A percentile compares a stretch with the other conserved stretches of the same genome.
phyloP scores from a whole-genome alignment of 1,139 yeast genomes.

The Pichia terricola region DNA sequence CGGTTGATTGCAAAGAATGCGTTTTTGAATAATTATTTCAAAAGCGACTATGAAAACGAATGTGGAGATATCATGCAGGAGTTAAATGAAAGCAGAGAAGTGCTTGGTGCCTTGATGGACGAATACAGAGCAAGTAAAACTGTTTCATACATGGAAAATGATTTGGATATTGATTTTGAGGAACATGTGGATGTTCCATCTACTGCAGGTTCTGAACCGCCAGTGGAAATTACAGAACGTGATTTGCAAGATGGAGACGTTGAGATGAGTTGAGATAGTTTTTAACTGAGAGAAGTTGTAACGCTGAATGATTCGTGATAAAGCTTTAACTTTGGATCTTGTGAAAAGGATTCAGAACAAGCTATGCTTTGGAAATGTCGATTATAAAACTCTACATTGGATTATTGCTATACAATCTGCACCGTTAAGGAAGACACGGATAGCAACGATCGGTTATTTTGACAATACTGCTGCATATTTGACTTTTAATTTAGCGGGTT shows the following conservation, averaged over 20 bases:
- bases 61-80: conserved; percentile 59
- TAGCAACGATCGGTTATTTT: too few relatives aligned
- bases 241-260: neutral
- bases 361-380: too few relatives aligned
- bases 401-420: too few relatives aligned
- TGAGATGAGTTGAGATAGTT: neutral
- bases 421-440: too few relatives aligned
- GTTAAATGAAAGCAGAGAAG: conserved; percentile 72
- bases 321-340: too few relatives aligned
- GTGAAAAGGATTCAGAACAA: too few relatives aligned
- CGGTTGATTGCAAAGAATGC: conserved; percentile 73
- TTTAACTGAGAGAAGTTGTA: too few relatives aligned
- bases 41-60: conserved; percentile 30
- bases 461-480: too few relatives aligned
- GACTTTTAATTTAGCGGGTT: too few relatives aligned
- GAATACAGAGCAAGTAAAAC: conserved; percentile 62
- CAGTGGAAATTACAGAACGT: neutral
- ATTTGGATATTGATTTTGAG: conserved; percentile 2
- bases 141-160: conserved; percentile 40
- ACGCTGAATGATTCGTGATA: too few relatives aligned
- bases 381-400: too few relatives aligned
- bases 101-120: conserved; percentile 56
- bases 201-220: neutral
- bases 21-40: conserved; percentile 69
- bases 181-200: neutral